A percentile compares a stretch with the other conserved stretches of the same genome.
Evolutionary conservation across 768 basidiomycete genomes (phyloP).

Genomic region (Trametes gibbosa): DNA sequence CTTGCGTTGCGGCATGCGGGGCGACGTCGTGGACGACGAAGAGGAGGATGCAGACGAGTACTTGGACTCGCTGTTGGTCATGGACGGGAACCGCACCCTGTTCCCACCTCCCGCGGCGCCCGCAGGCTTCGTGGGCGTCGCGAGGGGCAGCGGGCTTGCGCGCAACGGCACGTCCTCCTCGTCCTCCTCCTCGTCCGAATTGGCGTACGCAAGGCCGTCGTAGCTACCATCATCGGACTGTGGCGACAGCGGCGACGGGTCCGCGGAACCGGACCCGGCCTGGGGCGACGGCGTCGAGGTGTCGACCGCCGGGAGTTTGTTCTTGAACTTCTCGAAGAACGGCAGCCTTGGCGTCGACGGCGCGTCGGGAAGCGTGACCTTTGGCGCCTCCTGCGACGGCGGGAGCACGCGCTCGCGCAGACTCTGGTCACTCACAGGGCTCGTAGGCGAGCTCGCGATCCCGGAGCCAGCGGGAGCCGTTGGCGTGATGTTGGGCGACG

Average conservation of each 20-base stretch:
- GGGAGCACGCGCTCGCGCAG: conserved; percentile 21
- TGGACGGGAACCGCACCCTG: conserved; percentile 38
- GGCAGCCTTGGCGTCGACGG: conserved; percentile 39
- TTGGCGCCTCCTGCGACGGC: conserved; percentile 27
- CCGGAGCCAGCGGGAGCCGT: conserved; percentile 14
- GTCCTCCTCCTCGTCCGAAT: conserved; percentile 14
- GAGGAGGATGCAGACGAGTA: conserved; percentile 18
- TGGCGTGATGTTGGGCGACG: conserved; percentile 18
- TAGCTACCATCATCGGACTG: conserved; percentile 13
- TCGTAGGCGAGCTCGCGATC: conserved; percentile 19
- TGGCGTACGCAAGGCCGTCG: conserved; percentile 20
- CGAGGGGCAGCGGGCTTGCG: conserved; percentile 16
- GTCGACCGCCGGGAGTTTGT: conserved; percentile 26
- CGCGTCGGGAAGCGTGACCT: conserved; percentile 15
- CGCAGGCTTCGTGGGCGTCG: conserved; percentile 3
- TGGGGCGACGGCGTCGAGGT: conserved; percentile 6
- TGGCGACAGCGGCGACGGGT: conserved; percentile 14
- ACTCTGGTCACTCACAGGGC: conserved; percentile 17
- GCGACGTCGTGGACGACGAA: conserved; percentile 17
- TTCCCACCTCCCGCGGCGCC: conserved; percentile 8
- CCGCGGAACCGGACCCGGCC: background rate
- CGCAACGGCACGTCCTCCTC: conserved; percentile 11
- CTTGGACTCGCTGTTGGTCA: conserved; percentile 23
- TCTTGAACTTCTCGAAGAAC: conserved; percentile 57
- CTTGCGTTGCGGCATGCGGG: conserved; percentile 26